Base-by-base conservation (phyloP, 2,329 filamentous ascomycete genomes). In the Exophiala sp. region DNA sequence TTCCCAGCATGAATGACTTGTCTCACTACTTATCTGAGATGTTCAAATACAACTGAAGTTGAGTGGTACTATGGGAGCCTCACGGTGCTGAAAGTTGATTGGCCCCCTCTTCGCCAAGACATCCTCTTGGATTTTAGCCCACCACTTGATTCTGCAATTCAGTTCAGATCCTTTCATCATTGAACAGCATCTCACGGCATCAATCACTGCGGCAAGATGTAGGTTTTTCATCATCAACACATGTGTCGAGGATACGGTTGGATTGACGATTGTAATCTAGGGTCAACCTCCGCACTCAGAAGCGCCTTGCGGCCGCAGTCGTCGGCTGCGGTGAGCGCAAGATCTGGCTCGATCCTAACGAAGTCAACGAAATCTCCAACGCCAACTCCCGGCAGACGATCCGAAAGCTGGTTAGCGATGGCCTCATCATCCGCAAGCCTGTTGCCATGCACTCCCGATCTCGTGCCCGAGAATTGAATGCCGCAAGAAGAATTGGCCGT, bases 271-370 rank as follows among this genome's bases (percentile, higher is more conserved):
- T 43, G 47, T 35, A 32, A 8, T 68, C 69, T 76, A 99, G 94
- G 94, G 91, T 96, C 88, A 97, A 97, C 79, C 88, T 99, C 80
- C 88, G 87, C 80, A 97, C 94, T 79, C 95, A 99, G 87, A 99
- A 99, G 88, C 92, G 95, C 83, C 91, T 99, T 74, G 94, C 94
- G 78, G 90, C 94, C 75, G 89, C 92, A 80, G 94, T 99, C 78
- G 89, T 96, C 78, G 91, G 91, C 85, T 95, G 90, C 83, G 94
- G 94, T 78, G 87, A 99, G 89, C 89, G 92, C 87, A 99, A 99
- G 89, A 95, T 99, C 82, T 99, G 94, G 94, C 91, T 99, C 77
- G 94, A 99, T 81, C 94, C 94, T 79, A 97, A 95, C 78, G 94
- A 99, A 84, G 86, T 91, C 81, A 94, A 81, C 84, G 94, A 99